A percentile compares a stretch with the other conserved stretches of the same genome.
These are phyloP conservation scores for Diddensiella santjacobensis DNA, from an alignment of 805 yeast genomes.

Conservation along the genomic window DNA sequence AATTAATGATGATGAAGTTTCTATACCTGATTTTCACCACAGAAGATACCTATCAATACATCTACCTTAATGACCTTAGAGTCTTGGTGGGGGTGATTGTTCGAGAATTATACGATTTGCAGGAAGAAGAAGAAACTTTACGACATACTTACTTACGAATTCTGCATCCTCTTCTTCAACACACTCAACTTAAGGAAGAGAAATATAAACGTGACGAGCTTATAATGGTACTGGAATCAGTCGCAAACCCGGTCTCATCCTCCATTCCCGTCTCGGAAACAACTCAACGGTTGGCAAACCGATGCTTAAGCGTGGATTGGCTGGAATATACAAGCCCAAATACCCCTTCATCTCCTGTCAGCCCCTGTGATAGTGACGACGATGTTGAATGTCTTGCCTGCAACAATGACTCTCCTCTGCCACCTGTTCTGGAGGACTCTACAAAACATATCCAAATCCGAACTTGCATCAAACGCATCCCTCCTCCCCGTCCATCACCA, in stretches of 20 bases:
- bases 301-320: slow-evolving; percentile 28
- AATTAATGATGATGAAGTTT: slow-evolving; percentile 74
- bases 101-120: slow-evolving; percentile 70
- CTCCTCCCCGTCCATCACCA: slow-evolving; percentile 13
- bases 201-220: slow-evolving; percentile 59
- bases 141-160: slow-evolving; percentile 74
- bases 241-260: slow-evolving; percentile 28
- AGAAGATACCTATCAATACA: slow-evolving; percentile 56
- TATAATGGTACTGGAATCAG: slow-evolving; percentile 45
- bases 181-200: slow-evolving; percentile 55
- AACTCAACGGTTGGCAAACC: slow-evolving; percentile 26
- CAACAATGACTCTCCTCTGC: no score
- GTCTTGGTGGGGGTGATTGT: slow-evolving; percentile 80
- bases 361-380: slow-evolving; percentile 2
- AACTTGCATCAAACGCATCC: not conserved
- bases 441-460: not conserved
- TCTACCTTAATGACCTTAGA: slow-evolving; percentile 79
- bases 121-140: slow-evolving; percentile 53
- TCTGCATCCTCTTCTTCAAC: slow-evolving; percentile 62
- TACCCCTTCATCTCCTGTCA: slow-evolving; percentile 5
- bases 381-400: slow-evolving; percentile 5
- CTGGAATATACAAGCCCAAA: slow-evolving; percentile 18
- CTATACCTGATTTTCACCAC: slow-evolving; percentile 71
- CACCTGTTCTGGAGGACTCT: slow-evolving; percentile 1
- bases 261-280: slow-evolving; percentile 20